A percentile compares a stretch with the other conserved stretches of the same genome.
Evolutionary conservation across 768 basidiomycete genomes (phyloP).

Genomic region (Lentinula edodes): DNA sequence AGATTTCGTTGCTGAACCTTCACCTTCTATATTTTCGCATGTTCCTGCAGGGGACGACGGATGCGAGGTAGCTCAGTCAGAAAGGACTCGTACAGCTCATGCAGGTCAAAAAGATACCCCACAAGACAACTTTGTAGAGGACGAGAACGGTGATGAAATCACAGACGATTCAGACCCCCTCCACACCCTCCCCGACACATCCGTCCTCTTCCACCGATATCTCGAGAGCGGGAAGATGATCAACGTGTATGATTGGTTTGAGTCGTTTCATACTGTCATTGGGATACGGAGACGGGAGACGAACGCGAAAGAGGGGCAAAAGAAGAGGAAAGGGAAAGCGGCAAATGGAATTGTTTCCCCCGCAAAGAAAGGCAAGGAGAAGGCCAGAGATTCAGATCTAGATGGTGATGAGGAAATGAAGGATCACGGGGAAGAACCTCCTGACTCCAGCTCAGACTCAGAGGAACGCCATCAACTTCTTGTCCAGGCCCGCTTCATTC

Average conservation of each 20-base stretch:
- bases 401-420: conserved; percentile 27
- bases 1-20: conserved; percentile 30
- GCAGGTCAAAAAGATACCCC: no score
- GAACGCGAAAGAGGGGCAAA: conserved; percentile 9
- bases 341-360: background rate
- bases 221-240: conserved; percentile 76
- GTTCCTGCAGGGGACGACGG: background rate
- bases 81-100: no score
- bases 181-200: conserved; percentile 65
- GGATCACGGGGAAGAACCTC: conserved; percentile 21
- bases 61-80: no score
- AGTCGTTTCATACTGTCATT: conserved; percentile 63
- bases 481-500: conserved; percentile 73
- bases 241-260: conserved; percentile 88
- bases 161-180: conserved; percentile 24
- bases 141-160: background rate
- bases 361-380: conserved; percentile 17
- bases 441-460: conserved; percentile 10
- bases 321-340: background rate
- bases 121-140: no score
- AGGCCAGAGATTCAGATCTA: conserved; percentile 20
- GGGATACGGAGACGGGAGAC: conserved; percentile 45
- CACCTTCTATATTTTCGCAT: background rate
- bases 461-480: conserved; percentile 49
- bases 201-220: conserved; percentile 72